Conservation (phyloP, 352 stramenopile species). For the Pythium dissimile region DNA sequence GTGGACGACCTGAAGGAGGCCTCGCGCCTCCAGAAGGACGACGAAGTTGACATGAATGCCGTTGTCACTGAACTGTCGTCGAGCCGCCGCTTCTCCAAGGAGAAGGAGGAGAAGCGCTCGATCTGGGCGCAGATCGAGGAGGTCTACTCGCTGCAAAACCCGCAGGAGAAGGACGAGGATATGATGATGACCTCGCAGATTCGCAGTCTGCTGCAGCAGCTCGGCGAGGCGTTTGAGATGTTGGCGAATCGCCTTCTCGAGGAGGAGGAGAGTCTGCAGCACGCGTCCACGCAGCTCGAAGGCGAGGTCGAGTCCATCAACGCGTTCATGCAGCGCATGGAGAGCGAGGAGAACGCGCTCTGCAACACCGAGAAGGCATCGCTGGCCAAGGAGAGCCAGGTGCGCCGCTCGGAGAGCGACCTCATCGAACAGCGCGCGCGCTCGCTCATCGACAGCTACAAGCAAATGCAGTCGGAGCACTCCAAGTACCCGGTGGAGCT, state of each 20-base stretch:
- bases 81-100: slow-evolving; percentile 59
- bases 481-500: slow-evolving; percentile 81
- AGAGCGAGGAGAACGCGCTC: slow-evolving; percentile 82
- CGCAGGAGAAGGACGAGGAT: slow-evolving; percentile 88
- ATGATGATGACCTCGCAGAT: slow-evolving; percentile 92
- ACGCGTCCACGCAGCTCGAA: slow-evolving; percentile 78
- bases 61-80: slow-evolving; percentile 61
- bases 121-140: slow-evolving; percentile 84
- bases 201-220: slow-evolving; percentile 77
- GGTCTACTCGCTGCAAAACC: slow-evolving; percentile 77
- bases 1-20: slow-evolving; percentile 77
- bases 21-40: slow-evolving; percentile 79
- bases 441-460: slow-evolving; percentile 83
- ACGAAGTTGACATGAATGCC: slow-evolving; percentile 71
- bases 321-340: slow-evolving; percentile 88
- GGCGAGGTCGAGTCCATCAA: slow-evolving; percentile 87
- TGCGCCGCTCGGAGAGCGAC: slow-evolving; percentile 74
- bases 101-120: slow-evolving; percentile 83
- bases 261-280: slow-evolving; percentile 81
- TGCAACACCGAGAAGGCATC: slow-evolving; percentile 84
- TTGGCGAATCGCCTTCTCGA: slow-evolving; percentile 82
- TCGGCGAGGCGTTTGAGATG: slow-evolving; percentile 87
- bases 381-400: slow-evolving; percentile 79
- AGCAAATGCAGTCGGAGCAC: slow-evolving; percentile 84
- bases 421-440: slow-evolving; percentile 84